Evolutionary conservation across 495 filamentous ascomycete species (phyloP), one percentile per base, ranked within the genome.

Genomic region (Penicillium odoratum): DNA sequence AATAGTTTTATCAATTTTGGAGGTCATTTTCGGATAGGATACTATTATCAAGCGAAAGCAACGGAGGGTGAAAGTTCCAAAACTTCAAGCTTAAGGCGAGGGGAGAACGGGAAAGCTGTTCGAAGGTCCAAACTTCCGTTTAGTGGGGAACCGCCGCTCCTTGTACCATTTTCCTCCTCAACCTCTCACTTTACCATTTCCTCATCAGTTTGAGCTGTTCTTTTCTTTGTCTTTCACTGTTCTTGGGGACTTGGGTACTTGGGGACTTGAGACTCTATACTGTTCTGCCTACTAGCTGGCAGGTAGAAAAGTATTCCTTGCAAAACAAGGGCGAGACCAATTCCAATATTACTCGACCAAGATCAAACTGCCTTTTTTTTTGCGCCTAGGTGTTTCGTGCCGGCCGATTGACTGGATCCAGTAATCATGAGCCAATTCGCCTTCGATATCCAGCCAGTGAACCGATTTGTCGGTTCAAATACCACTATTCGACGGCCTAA

Each of bases 1-100:
- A 61, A 91, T 87, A 7, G 85, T 88, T 71, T 90, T 90, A 54
- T 89, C 85, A 51, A 91, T 89, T 50, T 86, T 86, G 51, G 84
- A 80, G 44, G 78, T 76, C 81, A 86, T 86, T 28, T 46, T 70
- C 51, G 25, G 45, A 42, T n/a, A 21, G 28, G 44, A 33, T 13
- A 21, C 1, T 21, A 21, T 21, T 21, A 21, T 26, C 6, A 10
- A 52, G 28, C 42, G 42, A 38, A 47, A 55, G 43, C 31, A 54
- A 45, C 46, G 38, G 29, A 46, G 50, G 31, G 46, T 21, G 21
- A 21, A 13, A 29, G 28, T 28, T 49, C 7, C 21, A 21, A 31
- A 46, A 43, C 38, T 52, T 53, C 55, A 55, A 51, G 60, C 48
- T 59, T 55, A 60, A 40, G 38, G 5, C 11, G 55, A 51, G 59